A percentile compares a stretch with the other conserved stretches of the same genome.
Conservation (phyloP, 192 early-diverging fungal genomes). For the Backusella tarrabulga region DNA sequence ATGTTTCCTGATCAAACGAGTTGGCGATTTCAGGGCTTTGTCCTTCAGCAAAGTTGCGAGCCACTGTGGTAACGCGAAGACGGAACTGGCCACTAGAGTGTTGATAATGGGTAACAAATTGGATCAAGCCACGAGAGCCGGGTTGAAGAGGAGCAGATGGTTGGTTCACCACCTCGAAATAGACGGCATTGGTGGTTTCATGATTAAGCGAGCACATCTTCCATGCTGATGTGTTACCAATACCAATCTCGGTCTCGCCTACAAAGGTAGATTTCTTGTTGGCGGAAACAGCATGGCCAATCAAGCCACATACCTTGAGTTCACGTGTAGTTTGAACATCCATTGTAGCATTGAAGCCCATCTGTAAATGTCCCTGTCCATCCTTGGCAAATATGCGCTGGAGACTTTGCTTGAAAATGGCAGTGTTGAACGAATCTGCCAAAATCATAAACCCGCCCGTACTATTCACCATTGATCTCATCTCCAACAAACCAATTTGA, state of each 20-base stretch:
- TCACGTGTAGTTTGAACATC: constrained; percentile 96
- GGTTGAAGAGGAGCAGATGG: constrained; percentile 78
- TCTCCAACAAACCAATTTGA: constrained; percentile 95
- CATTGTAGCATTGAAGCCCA: constrained; percentile 97
- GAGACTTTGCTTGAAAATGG: constrained; percentile 98
- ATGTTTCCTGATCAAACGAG: constrained; percentile 97
- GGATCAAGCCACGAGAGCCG: constrained; percentile 85
- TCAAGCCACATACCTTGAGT: constrained; percentile 93
- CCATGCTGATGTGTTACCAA: constrained; percentile 95
- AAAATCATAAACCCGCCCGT: constrained; percentile 95
- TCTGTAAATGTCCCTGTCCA: constrained; percentile 78
- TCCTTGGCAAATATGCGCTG: constrained; percentile 94
- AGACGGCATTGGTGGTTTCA: constrained; percentile 83
- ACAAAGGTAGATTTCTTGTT: constrained; percentile 90
- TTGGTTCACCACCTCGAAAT: constrained; percentile 96
- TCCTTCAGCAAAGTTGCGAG: constrained; percentile 82
- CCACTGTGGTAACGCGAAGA: constrained; percentile 93
- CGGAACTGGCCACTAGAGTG: constrained; percentile 89
- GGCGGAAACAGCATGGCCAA: constrained; percentile 91
- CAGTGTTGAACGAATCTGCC: constrained; percentile 92
- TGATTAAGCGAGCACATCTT: constrained; percentile 87
- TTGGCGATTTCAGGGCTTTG: constrained; percentile 81
- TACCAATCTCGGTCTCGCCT: constrained; percentile 98
- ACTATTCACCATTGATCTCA: constrained; percentile 85
- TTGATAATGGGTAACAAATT: constrained; percentile 96